These are phyloP conservation scores for Fonsecaea pugnacius DNA, from an alignment of 2,329 filamentous ascomycete genomes.

Conservation along the genomic window DNA sequence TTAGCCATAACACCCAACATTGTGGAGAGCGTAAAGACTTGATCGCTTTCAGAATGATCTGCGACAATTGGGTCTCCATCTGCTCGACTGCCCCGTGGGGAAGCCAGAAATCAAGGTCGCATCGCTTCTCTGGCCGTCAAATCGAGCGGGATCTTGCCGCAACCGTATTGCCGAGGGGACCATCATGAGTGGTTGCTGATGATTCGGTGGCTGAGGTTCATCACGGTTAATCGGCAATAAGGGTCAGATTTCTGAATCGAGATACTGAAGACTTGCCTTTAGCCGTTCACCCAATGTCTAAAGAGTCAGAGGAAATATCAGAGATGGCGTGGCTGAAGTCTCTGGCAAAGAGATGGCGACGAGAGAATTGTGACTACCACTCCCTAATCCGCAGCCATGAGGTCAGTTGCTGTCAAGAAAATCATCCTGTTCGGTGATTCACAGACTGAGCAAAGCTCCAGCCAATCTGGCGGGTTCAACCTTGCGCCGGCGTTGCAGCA, in stretches of 20 bases:
- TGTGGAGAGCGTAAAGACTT: background rate
- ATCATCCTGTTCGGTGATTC: slow-evolving; percentile 3
- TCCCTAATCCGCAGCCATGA: background rate
- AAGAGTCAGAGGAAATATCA: background rate
- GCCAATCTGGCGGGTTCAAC: background rate
- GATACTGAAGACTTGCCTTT: background rate
- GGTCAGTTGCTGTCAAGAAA: background rate
- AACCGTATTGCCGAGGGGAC: background rate
- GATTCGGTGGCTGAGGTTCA: background rate
- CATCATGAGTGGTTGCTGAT: background rate
- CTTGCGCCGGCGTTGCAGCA: slow-evolving; percentile 1
- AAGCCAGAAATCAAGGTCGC: background rate
- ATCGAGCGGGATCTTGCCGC: background rate
- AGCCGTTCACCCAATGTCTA: background rate
- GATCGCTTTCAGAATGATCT: slow-evolving; percentile 1
- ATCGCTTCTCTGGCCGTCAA: background rate
- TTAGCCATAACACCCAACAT: background rate
- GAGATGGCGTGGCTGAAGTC: background rate
- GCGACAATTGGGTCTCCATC: background rate
- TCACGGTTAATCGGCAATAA: slow-evolving; percentile 1
- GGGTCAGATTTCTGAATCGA: background rate
- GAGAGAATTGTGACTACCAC: background rate
- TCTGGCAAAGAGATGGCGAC: background rate
- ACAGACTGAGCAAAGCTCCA: background rate
- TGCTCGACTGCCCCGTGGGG: background rate